Evolutionary conservation across 768 basidiomycete species (phyloP).

Genomic region (Ramaria rubella): DNA sequence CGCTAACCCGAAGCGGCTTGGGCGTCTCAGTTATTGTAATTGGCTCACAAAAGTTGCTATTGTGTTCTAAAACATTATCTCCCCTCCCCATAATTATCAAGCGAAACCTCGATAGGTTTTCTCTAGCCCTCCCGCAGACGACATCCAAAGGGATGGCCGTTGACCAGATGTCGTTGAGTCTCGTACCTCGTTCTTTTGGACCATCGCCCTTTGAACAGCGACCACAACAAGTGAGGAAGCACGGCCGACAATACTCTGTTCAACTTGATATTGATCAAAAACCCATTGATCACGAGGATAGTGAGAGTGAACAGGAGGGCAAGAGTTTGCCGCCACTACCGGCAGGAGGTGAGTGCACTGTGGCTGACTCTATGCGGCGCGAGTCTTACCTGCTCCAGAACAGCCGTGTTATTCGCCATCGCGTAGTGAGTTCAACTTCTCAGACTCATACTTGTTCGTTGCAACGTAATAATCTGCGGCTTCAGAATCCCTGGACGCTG

Average conservation of each 20-base stretch:
- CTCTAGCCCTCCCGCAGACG: no score
- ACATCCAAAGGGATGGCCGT: not conserved
- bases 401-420: no score
- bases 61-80: no score
- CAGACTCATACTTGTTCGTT: no score
- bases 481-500: no score
- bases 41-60: no score
- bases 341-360: not conserved
- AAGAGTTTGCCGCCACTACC: not conserved
- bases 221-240: not conserved
- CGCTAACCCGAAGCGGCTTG: no score
- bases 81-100: no score
- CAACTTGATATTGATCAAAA: not conserved
- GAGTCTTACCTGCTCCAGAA: not conserved
- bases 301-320: not conserved
- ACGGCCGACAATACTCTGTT: constrained; percentile 2
- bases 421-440: no score
- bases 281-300: not conserved
- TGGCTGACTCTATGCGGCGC: not conserved
- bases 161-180: not conserved
- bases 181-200: not conserved
- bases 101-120: no score
- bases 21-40: no score
- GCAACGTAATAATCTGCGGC: no score
- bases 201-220: not conserved